These are phyloP conservation scores for Graphiopsis chlorocephala DNA, from an alignment of 2,329 filamentous ascomycete species.

Conservation along the genomic window DNA sequence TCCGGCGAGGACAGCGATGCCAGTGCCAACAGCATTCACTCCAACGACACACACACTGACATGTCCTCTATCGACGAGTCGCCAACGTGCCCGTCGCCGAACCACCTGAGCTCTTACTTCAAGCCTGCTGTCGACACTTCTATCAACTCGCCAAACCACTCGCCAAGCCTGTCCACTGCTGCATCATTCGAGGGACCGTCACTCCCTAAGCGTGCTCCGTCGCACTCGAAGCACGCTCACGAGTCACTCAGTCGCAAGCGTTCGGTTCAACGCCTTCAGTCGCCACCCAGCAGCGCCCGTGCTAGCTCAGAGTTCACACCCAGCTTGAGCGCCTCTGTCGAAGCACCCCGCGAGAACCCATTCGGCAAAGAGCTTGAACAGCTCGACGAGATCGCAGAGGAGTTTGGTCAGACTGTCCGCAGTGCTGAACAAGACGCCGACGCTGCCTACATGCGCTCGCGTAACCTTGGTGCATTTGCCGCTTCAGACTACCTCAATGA, in stretches of 20 bases:
- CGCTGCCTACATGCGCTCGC: constrained; percentile 64
- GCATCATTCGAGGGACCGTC: constrained; percentile 56
- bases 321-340: constrained; percentile 43
- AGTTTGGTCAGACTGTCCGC: constrained; percentile 63
- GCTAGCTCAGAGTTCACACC: constrained; percentile 57
- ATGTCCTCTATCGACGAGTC: constrained; percentile 52
- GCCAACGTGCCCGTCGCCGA: constrained; percentile 50
- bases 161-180: constrained; percentile 59
- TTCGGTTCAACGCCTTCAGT: constrained; percentile 51
- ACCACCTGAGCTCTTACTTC: constrained; percentile 58
- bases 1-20: constrained; percentile 73
- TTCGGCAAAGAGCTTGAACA: constrained; percentile 89
- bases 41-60: constrained; percentile 64
- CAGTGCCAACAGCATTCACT: constrained; percentile 51
- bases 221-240: constrained; percentile 85
- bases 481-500: constrained; percentile 83
- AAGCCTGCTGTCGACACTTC: constrained; percentile 45
- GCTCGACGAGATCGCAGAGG: constrained; percentile 88
- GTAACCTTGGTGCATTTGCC: constrained; percentile 69
- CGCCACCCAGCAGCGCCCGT: constrained; percentile 46
- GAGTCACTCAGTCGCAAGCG: constrained; percentile 70
- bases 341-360: constrained; percentile 57
- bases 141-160: constrained; percentile 27
- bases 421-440: constrained; percentile 70
- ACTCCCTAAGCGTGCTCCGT: constrained; percentile 75